Evolutionary conservation across 176 grass and related monocot species (phyloP).

Genomic region (Triticum aestivum): IWGSC_CS_RefSeq_v2.1 NC_057797.1:537765874-537766373

Average conservation of each 20-base stretch:
- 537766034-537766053: no score
- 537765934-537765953: no score
- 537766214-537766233: neutral
- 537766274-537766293: no score
- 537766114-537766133: conserved; percentile 9
- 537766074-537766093: neutral
- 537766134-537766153: conserved; percentile 3
- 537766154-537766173: neutral
- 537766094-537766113: neutral
- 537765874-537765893: no score
- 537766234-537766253: conserved; percentile 2
- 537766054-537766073: no score
- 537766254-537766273: neutral
- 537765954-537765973: no score
- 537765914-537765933: no score
- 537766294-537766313: neutral
- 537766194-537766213: neutral
- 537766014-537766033: no score
- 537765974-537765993: no score
- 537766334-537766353: conserved; percentile 1
- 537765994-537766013: no score
- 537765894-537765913: no score
- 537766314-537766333: neutral
- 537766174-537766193: neutral
- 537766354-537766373: conserved; percentile 50